These are phyloP conservation scores for Chrysanthemum lavandulifolium DNA, from an alignment of 129 eudicot genomes.

Conservation along the genomic window DNA sequence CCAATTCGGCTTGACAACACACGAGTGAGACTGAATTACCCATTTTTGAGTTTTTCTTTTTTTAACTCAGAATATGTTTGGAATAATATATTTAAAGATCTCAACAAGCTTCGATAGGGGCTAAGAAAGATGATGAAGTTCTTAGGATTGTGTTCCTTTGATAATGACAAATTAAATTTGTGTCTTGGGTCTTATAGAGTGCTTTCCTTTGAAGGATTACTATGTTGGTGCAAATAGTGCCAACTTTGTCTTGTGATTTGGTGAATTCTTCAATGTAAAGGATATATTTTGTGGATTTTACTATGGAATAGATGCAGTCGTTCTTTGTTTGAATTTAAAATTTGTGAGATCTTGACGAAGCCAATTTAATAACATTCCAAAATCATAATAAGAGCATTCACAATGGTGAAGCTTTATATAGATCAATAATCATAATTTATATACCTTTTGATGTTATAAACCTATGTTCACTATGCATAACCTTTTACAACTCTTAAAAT, in stretches of 20 bases:
- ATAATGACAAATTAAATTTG: constrained; percentile 22
- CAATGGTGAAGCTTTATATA: too few species aligned
- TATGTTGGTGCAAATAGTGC: constrained; percentile 16
- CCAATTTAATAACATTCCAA: background rate
- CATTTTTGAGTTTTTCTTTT: constrained; percentile 12
- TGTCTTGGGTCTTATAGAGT: constrained; percentile 21
- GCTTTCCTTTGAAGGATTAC: background rate
- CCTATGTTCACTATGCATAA: too few species aligned
- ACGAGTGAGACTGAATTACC: constrained; percentile 30
- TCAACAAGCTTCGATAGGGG: constrained; percentile 25
- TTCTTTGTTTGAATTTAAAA: constrained; percentile 15
- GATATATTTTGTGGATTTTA: constrained; percentile 19
- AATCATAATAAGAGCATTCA: background rate
- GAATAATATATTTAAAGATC: constrained; percentile 23
- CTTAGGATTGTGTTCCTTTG: constrained; percentile 12
- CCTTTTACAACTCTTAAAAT: too few species aligned
- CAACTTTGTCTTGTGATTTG: constrained; percentile 22
- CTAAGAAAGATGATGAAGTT: constrained; percentile 20
- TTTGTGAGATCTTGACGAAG: background rate
- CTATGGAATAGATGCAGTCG: constrained; percentile 12
- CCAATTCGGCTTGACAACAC: constrained; percentile 31
- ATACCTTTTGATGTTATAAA: too few species aligned
- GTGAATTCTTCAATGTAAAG: constrained; percentile 29
- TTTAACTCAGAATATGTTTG: background rate
- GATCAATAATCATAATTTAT: too few species aligned